Evolutionary conservation across 2,329 filamentous ascomycete species (phyloP).

Genomic region (Catunica adiposa): DNA sequence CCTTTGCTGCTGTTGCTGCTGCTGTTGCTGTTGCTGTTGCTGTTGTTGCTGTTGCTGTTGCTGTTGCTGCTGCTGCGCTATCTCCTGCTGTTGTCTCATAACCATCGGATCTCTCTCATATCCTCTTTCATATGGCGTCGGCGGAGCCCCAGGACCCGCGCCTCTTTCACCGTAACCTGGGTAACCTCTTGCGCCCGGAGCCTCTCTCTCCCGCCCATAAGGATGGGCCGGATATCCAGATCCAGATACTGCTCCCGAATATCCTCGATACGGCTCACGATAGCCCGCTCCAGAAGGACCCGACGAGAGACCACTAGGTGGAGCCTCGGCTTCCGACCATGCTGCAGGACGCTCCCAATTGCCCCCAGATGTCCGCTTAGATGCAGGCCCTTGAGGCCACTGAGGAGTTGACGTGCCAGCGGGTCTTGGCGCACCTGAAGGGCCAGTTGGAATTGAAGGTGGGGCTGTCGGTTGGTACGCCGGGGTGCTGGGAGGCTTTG

Average conservation of each 20-base stretch:
- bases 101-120: not conserved
- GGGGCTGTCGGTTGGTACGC: not conserved
- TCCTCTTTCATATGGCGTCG: not conserved
- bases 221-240: too few relatives aligned
- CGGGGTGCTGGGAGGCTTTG: slow-evolving; percentile 3
- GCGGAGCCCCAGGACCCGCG: too few relatives aligned
- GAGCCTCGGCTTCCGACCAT: slow-evolving; percentile 1
- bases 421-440: not conserved
- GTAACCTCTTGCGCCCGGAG: too few relatives aligned
- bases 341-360: slow-evolving; percentile 14
- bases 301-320: slow-evolving; percentile 18
- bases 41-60: not conserved
- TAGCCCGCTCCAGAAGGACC: slow-evolving; percentile 24
- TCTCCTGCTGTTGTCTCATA: not conserved
- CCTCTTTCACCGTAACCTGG: too few relatives aligned
- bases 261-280: slow-evolving; percentile 18
- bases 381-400: slow-evolving; percentile 14
- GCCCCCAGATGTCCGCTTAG: slow-evolving; percentile 13
- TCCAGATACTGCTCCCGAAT: not conserved
- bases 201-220: too few relatives aligned
- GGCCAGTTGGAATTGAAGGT: not conserved
- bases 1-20: not conserved
- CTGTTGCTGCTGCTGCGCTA: not conserved
- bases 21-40: not conserved
- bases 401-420: not conserved